Evolutionary conservation across 192 early-diverging fungal genomes (phyloP), one percentile per base, ranked within the genome.

Genomic region (Backusella westeae): DNA sequence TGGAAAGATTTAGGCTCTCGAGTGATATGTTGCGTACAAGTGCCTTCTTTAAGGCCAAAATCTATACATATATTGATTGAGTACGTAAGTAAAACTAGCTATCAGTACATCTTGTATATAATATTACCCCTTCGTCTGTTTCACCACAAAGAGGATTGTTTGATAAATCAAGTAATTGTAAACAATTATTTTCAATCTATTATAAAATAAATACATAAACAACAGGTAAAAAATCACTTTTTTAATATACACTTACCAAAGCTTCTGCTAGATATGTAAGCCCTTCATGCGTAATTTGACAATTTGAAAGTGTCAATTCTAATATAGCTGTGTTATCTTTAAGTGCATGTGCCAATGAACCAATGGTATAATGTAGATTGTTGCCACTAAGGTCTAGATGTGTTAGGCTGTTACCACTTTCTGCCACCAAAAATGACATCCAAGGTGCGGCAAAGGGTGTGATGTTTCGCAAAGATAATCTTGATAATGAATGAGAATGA

Each of bases 221-320:
- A 15, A 29, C 59, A 53, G 3, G 34, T 41, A 5, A 38, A 36
- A 23, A 21, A 23, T 32, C 7, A 19, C 15, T 63, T 32, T 39
- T 39, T 39, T 0, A 19, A 46, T 19, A 7, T 32, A 26, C 19
- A 67, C 78, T 44, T 85, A 89, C 88, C 69, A 89, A 74, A 39
- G 81, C 77, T 32, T 87, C 86, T 5, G 86, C 84, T 42, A 90
- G 38, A 19, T 80, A 36, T 10, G 29, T 36, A n/a, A 85, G 84
- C 32, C 87, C 85, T 4, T 80, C 77, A 39, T 77, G 70, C 38
- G 82, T 78, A 42, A 90, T 80, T 17, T 81, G 82, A 77, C 85
- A 85, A 36, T 90, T 72, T 19, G 80, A 63, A 34, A 89, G 39
- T 4, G n/a, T 56, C 6, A 76, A 49, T 10, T 69, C 19, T 14